Evolutionary conservation across 192 early-diverging fungal genomes (phyloP).

Genomic region (Entomortierella chlamydospora): DNA sequence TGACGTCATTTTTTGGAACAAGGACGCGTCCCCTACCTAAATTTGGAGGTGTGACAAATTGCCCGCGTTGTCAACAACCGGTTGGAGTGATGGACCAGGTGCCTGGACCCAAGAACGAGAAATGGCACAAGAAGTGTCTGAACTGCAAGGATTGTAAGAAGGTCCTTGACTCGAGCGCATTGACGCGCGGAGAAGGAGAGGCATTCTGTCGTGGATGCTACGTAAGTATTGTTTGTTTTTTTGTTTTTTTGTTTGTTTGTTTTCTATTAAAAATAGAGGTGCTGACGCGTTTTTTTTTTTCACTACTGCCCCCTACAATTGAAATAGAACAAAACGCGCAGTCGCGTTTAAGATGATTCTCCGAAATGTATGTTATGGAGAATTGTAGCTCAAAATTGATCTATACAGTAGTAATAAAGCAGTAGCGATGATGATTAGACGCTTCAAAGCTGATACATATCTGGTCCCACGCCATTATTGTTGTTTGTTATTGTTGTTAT

Average conservation of each 20-base stretch:
- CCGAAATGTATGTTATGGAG: too few relatives aligned
- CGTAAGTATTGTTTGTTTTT: conserved; percentile 48
- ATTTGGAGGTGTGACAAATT: conserved; percentile 60
- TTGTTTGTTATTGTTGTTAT: too few relatives aligned
- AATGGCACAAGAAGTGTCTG: conserved; percentile 69
- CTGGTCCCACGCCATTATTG: too few relatives aligned
- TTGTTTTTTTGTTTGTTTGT: not conserved
- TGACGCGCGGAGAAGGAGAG: conserved; percentile 45
- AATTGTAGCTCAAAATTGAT: too few relatives aligned
- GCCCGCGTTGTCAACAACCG: conserved; percentile 57
- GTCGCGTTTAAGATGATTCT: not conserved
- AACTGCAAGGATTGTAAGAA: conserved; percentile 61
- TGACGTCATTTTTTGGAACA: conserved; percentile 51
- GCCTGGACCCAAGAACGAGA: conserved; percentile 58
- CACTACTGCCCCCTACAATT: too few relatives aligned
- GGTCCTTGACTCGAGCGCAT: conserved; percentile 60
- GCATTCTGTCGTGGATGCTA: conserved; percentile 60
- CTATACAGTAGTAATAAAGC: too few relatives aligned
- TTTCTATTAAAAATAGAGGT: not conserved
- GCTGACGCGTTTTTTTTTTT: conserved; percentile 12
- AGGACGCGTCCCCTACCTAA: conserved; percentile 56
- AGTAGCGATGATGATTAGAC: too few relatives aligned
- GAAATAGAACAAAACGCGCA: conserved; percentile 32
- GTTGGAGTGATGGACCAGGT: conserved; percentile 64
- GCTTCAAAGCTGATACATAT: too few relatives aligned